Percentiles rank a stretch among this genome's conserved stretches.
Evolutionary conservation across 2,329 filamentous ascomycete genomes (phyloP).

Genomic region (Sarocladiaceae sp.): DNA sequence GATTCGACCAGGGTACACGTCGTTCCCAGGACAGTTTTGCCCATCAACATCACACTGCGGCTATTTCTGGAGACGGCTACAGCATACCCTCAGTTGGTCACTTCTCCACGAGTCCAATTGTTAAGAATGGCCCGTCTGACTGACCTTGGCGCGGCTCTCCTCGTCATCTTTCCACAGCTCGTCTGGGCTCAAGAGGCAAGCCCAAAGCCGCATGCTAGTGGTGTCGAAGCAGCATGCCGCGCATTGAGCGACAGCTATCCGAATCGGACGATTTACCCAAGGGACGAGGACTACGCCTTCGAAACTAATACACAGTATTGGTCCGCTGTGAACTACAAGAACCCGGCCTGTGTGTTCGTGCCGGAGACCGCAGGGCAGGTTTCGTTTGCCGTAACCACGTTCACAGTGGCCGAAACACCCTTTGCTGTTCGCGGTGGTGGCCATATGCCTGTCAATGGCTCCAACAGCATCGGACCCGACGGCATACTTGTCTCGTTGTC

Average conservation of each 20-base stretch:
- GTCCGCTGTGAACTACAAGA: slow-evolving; percentile 7
- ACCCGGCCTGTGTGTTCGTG: slow-evolving; percentile 20
- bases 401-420: slow-evolving; percentile 13
- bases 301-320: slow-evolving; percentile 2
- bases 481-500: slow-evolving; percentile 18
- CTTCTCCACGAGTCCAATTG: no score
- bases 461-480: slow-evolving; percentile 18
- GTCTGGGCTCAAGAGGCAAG: background rate
- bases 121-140: background rate
- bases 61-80: no score
- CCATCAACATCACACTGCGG: no score
- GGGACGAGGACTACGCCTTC: background rate
- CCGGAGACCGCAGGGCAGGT: slow-evolving; percentile 17
- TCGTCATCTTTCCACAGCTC: background rate
- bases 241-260: background rate
- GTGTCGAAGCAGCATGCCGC: background rate
- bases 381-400: slow-evolving; percentile 17
- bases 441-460: slow-evolving; percentile 22
- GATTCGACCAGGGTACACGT: no score
- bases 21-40: no score
- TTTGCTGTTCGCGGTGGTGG: slow-evolving; percentile 23
- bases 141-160: background rate
- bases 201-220: background rate
- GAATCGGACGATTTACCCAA: background rate
- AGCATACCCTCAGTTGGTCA: no score